Evolutionary conservation across 768 basidiomycete species (phyloP).

Genomic region (Naganishia randhawae): DNA sequence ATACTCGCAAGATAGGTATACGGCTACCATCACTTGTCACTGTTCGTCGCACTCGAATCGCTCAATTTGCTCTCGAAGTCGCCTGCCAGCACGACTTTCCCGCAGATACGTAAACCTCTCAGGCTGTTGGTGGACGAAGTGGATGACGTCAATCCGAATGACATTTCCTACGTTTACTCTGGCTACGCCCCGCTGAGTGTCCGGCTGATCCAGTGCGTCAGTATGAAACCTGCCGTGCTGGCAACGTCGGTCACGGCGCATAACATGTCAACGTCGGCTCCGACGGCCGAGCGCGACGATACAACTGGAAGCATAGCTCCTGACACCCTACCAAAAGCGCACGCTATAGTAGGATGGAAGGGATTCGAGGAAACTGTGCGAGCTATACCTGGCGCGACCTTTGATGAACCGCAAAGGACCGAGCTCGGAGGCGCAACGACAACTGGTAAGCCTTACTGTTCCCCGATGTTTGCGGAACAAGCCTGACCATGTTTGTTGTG

Average conservation of each 20-base stretch:
- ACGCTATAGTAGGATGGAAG: constrained; percentile 93
- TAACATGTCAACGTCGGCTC: constrained; percentile 20
- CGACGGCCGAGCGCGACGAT: not conserved
- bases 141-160: constrained; percentile 64
- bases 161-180: constrained; percentile 93
- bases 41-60: constrained; percentile 51
- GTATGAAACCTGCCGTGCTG: constrained; percentile 83
- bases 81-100: constrained; percentile 66
- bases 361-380: constrained; percentile 88
- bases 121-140: constrained; percentile 90
- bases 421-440: constrained; percentile 31
- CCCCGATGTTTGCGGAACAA: not conserved
- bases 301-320: constrained; percentile 36
- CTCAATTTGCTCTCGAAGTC: constrained; percentile 60
- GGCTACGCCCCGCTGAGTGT: constrained; percentile 93
- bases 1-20: constrained; percentile 51
- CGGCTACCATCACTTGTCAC: constrained; percentile 60
- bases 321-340: constrained; percentile 63
- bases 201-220: constrained; percentile 85
- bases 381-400: constrained; percentile 75
- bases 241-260: constrained; percentile 30
- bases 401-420: constrained; percentile 62
- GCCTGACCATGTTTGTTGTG: not conserved
- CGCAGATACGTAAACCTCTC: constrained; percentile 70
- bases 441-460: constrained; percentile 27